Base-by-base conservation (phyloP, 208 protist genomes). In the Trypanosoma cruzi region DNA sequence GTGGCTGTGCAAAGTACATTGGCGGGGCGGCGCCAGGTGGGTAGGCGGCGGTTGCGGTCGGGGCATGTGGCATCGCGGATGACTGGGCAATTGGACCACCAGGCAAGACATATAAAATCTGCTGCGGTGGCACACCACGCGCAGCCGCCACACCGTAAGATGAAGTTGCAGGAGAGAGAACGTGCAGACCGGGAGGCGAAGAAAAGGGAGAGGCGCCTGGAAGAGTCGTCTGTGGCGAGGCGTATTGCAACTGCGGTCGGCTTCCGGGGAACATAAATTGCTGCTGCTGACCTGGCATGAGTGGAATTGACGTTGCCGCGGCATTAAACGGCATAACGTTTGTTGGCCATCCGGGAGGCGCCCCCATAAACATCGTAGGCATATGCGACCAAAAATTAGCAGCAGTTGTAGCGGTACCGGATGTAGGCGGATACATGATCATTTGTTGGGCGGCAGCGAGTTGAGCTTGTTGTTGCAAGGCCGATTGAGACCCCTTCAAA, bases 91-190 rank as follows among this genome's bases (percentile, higher is more conserved):
- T 28, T 52, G 65, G 68, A 3, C 52, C 63, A 2, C 70, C 44
- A 0, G 46, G 70, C 16, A 75, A n/a, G 1, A 75, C 56, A n/a
- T 75, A 75, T 11, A 75, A 52, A 55, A 75, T 56, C 56, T 75
- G 69, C 53, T 74, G 69, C 53, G 6, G 46, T 18, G 34, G 36
- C 10, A 61, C 42, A 28, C 54, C 22, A 11, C 22, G 57, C 22
- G 69, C 34, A n/a, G 67, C 22, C 14, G 58, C 37, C n/a, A 60
- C 36, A n/a, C 56, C 46, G 24, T 62, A 54, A 1, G 60, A 28
- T 34, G 40, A 28, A 20, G 61, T 4, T 4, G 61, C 6, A n/a
- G 48, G 22, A n/a, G 48, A 22, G n/a, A 74, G 24, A 16, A 73
- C 48, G 3, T 54, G 58, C 42, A 72, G 57, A 11, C 42, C 67